Percentiles rank a stretch among this genome's conserved stretches.
Conservation (phyloP, 768 basidiomycete species). For the Kwoniella dejecticola region DNA sequence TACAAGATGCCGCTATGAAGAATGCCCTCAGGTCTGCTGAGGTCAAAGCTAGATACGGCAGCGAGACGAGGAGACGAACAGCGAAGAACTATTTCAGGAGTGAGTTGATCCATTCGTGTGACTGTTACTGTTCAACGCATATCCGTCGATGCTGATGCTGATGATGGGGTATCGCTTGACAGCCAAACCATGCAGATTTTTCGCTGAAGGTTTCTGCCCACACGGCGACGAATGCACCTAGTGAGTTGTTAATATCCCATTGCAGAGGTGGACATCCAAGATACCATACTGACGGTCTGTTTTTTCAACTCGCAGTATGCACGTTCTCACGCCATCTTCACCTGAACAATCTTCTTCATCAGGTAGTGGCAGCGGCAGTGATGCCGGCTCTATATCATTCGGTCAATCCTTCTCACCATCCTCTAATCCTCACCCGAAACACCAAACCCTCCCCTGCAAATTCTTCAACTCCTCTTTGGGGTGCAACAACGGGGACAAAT, state of each 20-base stretch:
- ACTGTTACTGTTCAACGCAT: too few species aligned
- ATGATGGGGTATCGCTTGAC: background rate
- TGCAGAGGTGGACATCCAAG: background rate
- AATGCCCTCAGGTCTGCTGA: constrained; percentile 31
- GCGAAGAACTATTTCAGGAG: constrained; percentile 49
- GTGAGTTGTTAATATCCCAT: constrained; percentile 26
- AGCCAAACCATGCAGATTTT: constrained; percentile 50
- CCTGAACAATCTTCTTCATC: constrained; percentile 18
- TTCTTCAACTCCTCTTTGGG: constrained; percentile 53
- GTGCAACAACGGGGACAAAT: constrained; percentile 41
- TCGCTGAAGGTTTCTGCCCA: constrained; percentile 48
- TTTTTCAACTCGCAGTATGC: constrained; percentile 23
- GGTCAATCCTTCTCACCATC: background rate
- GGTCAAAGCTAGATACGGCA: constrained; percentile 17
- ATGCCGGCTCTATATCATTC: background rate
- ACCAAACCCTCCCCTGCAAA: constrained; percentile 38
- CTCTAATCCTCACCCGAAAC: constrained; percentile 17
- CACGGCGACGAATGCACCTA: constrained; percentile 52
- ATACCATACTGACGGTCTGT: background rate
- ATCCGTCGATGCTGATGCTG: constrained; percentile 3
- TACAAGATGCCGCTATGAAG: constrained; percentile 51
- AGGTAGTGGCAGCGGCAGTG: background rate
- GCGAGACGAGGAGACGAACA: constrained; percentile 5
- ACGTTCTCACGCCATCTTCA: constrained; percentile 20
- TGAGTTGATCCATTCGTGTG: constrained; percentile 28